A percentile compares a stretch with the other conserved stretches of the same genome.
Conservation (phyloP, 768 basidiomycete species). For the Exsudoporus frostii region DNA sequence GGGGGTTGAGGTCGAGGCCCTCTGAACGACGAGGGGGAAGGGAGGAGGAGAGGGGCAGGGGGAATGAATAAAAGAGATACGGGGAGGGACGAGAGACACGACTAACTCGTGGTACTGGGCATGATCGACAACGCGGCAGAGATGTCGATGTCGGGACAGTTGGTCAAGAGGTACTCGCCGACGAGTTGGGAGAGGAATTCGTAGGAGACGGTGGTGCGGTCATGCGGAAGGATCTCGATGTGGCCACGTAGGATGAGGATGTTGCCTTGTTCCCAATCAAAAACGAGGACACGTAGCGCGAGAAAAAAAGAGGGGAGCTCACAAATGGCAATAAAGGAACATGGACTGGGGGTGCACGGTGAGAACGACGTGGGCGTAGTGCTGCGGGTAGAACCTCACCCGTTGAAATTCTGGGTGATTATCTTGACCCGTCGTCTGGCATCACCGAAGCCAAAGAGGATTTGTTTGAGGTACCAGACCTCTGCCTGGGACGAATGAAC, state of each 20-base stretch:
- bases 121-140: slow-evolving; percentile 30
- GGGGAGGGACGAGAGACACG: not conserved
- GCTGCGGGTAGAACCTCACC: slow-evolving; percentile 46
- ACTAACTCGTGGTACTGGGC: slow-evolving; percentile 73
- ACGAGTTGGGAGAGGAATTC: slow-evolving; percentile 81
- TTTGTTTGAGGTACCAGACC: slow-evolving; percentile 76
- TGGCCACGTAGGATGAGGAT: slow-evolving; percentile 83
- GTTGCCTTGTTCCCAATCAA: no score
- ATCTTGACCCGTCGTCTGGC: slow-evolving; percentile 46
- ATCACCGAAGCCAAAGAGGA: slow-evolving; percentile 44
- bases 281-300: not conserved
- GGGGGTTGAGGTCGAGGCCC: slow-evolving; percentile 88
- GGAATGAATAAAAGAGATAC: not conserved
- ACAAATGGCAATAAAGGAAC: slow-evolving; percentile 91
- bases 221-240: slow-evolving; percentile 65
- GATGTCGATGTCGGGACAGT: slow-evolving; percentile 40
- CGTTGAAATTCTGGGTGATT: slow-evolving; percentile 82
- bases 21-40: slow-evolving; percentile 35
- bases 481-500: slow-evolving; percentile 39
- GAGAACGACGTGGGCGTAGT: no score
- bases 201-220: slow-evolving; percentile 74
- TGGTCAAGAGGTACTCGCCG: slow-evolving; percentile 72
- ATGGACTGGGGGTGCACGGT: slow-evolving; percentile 67
- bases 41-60: not conserved
- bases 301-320: slow-evolving; percentile 3